These are phyloP conservation scores for Blattamonas nauphoetae DNA, from an alignment of 78 protist species.

Conservation along the genomic window DNA sequence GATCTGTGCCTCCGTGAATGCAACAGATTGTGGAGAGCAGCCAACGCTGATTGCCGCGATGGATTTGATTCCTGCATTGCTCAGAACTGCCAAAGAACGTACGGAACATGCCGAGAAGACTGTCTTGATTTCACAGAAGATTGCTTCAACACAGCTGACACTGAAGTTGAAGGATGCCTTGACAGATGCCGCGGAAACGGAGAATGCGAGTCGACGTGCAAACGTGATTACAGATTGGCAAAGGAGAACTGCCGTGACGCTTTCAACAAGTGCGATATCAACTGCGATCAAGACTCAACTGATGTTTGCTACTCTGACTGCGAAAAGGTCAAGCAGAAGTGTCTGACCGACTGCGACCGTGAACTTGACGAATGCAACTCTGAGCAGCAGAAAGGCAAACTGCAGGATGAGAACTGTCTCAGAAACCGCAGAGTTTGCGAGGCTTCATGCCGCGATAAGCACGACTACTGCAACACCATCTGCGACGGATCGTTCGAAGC, in stretches of 20 bases:
- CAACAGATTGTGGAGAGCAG: conserved; percentile 1
- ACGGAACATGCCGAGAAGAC: conserved; percentile 7
- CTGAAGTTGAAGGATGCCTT: background rate
- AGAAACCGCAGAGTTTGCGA: background rate
- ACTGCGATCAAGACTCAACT: background rate
- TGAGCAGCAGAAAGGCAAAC: background rate
- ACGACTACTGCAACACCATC: background rate
- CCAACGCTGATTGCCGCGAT: conserved; percentile 4
- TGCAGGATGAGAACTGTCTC: background rate
- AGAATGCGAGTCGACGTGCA: conserved; percentile 2
- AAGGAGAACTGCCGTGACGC: conserved; percentile 7
- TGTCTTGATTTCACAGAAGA: conserved; percentile 5
- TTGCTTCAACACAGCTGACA: background rate
- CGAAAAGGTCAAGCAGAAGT: conserved; percentile 12
- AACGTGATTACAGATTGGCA: background rate
- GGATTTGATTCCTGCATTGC: background rate
- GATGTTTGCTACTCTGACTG: conserved; percentile 1
- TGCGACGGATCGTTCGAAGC: background rate
- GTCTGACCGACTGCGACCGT: background rate
- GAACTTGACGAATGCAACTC: background rate
- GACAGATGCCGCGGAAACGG: background rate
- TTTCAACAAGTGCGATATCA: conserved; percentile 10
- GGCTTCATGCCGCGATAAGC: background rate
- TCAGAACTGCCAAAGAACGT: conserved; percentile 10
- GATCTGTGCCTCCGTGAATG: conserved; percentile 4